Percentiles rank a stretch among this genome's conserved stretches.
phyloP scores from a whole-genome alignment of 1,284 basidiomycete genomes.

The Cryptococcus hybrid region DNA sequence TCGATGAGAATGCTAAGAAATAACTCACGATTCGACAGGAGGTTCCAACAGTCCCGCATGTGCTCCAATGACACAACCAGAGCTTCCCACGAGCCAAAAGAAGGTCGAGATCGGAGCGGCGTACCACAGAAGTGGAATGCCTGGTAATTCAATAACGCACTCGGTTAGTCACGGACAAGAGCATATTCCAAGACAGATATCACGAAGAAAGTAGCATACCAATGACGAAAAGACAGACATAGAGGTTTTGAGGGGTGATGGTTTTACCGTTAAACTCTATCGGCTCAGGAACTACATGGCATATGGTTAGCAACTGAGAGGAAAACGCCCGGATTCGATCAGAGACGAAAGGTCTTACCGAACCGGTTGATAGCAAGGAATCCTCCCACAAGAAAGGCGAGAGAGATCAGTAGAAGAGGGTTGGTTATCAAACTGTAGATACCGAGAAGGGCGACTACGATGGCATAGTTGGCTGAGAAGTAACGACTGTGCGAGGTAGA shows the following conservation, averaged over 20 bases:
- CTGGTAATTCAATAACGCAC: slow-evolving; percentile 8
- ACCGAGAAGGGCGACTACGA: slow-evolving; percentile 75
- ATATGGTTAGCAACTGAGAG: background rate
- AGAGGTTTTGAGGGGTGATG: slow-evolving; percentile 59
- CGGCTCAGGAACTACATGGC: slow-evolving; percentile 39
- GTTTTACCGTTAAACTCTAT: slow-evolving; percentile 53
- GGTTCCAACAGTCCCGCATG: slow-evolving; percentile 62
- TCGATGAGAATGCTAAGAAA: no score
- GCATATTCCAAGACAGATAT: slow-evolving; percentile 1
- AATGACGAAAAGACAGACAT: slow-evolving; percentile 57
- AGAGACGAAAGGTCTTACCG: slow-evolving; percentile 58
- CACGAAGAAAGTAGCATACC: slow-evolving; percentile 23
- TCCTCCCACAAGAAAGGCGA: slow-evolving; percentile 87
- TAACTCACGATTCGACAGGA: no score
- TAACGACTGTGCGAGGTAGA: slow-evolving; percentile 57
- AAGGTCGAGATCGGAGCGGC: slow-evolving; percentile 50
- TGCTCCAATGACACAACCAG: slow-evolving; percentile 51
- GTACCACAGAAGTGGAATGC: slow-evolving; percentile 49
- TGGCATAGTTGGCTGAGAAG: slow-evolving; percentile 87
- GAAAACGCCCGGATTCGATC: background rate
- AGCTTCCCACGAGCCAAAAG: slow-evolving; percentile 51
- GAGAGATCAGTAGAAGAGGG: slow-evolving; percentile 73
- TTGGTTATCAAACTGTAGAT: slow-evolving; percentile 89
- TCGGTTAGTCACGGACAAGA: background rate
- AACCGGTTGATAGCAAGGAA: slow-evolving; percentile 88